Evolutionary conservation across 768 basidiomycete species (phyloP), one percentile per base, ranked within the genome.

Genomic region (Rickenella mellea): DNA sequence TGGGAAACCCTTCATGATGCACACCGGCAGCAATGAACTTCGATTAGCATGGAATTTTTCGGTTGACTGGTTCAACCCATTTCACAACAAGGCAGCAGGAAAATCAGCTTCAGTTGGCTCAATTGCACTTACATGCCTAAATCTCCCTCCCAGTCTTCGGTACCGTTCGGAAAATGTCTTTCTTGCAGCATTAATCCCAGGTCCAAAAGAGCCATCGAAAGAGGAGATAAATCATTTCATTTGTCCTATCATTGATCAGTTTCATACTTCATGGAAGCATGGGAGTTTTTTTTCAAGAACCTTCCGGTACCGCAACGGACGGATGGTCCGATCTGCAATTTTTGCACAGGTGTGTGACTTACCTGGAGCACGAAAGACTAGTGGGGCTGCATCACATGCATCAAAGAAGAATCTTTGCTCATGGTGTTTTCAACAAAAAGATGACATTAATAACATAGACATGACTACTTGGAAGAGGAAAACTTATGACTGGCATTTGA

Each of bases 111-210:
- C 55, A 0, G 40, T 49, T 24, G 57, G 60, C 2, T 49, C 51
- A 1, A 54, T 69, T 3, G 59, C 54, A 11, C 43, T 67, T 31
- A 53, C 54, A 4, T 64, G 58, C 42, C 41, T 66, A 5, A 69
- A 69, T 46, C 54, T 69, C 0, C 66, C 66, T 0, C 53, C 52
- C 0, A 47, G 61, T n/a, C 41, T 61, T 1, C 48, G 55, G 2
- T 68, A 65, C 43, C 56, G 58, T 8, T 48, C 50, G 0, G 58
- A 69, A 46, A 69, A 71, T 43, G 58, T 71, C 50, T 70, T 57
- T 43, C 52, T 71, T 0, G 65, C 57, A 1, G 66, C 60, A 0
- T 47, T 72, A 41, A 64, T 70, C 20, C 66, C 67, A 2, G 66
- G 69, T 0, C 70, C 69, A 0, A 48, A 55, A 1, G 57, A 64